These are phyloP conservation scores for Monilinia aucupariae DNA, from an alignment of 2,329 filamentous ascomycete genomes.

Conservation along the genomic window DNA sequence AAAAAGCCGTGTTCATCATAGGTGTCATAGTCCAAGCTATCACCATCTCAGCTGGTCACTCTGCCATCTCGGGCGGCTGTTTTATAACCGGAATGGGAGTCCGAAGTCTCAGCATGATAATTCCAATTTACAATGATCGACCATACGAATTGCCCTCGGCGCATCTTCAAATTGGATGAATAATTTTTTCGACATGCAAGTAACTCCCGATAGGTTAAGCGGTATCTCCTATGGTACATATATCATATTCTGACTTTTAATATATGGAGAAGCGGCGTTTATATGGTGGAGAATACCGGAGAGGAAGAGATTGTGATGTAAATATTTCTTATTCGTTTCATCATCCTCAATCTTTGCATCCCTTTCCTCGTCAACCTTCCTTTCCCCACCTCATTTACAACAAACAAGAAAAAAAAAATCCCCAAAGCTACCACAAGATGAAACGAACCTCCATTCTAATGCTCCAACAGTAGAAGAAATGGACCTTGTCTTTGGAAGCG, in stretches of 20 bases:
- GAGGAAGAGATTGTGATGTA: slow-evolving; percentile 44
- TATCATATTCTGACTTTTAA: slow-evolving; percentile 63
- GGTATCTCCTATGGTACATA: slow-evolving; percentile 65
- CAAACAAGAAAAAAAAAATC: no score
- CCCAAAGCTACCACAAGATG: no score
- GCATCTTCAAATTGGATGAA: slow-evolving; percentile 62
- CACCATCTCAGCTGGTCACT: slow-evolving; percentile 50
- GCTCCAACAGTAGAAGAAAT: slow-evolving; percentile 43
- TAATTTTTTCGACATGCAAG: slow-evolving; percentile 59
- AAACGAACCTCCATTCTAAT: no score
- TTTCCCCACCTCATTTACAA: no score
- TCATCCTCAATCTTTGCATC: no score
- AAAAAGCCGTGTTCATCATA: slow-evolving; percentile 54
- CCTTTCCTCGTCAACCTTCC: no score
- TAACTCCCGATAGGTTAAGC: slow-evolving; percentile 63
- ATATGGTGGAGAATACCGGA: slow-evolving; percentile 48
- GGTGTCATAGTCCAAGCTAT: slow-evolving; percentile 65
- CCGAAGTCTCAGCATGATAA: slow-evolving; percentile 62
- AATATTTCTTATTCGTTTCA: background rate
- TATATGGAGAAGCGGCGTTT: slow-evolving; percentile 53
- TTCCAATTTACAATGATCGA: slow-evolving; percentile 51
- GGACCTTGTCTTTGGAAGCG: slow-evolving; percentile 62
- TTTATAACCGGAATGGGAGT: slow-evolving; percentile 71
- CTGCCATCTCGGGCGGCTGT: slow-evolving; percentile 62
- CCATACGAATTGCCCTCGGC: slow-evolving; percentile 65